These are phyloP conservation scores for Penicillium flavigenum DNA, from an alignment of 495 filamentous ascomycete species.

Conservation along the genomic window DNA sequence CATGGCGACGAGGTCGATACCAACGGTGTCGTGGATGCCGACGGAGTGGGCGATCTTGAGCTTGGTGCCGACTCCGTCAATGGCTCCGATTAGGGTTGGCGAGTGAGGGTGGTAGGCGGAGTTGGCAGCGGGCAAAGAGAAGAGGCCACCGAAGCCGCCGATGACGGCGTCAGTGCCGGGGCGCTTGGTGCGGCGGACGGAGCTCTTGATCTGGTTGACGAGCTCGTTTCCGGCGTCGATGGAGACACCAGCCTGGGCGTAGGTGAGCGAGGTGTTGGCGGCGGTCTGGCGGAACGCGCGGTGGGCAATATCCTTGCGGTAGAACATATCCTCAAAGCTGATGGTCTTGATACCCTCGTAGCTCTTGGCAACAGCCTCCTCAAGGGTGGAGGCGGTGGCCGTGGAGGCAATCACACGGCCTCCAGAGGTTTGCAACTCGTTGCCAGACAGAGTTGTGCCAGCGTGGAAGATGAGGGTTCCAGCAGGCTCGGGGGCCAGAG, in stretches of 20 bases:
- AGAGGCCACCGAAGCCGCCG: constrained; percentile 90
- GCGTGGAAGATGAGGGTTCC: constrained; percentile 85
- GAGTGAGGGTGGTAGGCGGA: constrained; percentile 63
- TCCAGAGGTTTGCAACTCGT: constrained; percentile 69
- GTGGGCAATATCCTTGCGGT: constrained; percentile 88
- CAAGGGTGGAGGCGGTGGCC: constrained; percentile 69
- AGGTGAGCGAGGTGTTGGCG: constrained; percentile 68
- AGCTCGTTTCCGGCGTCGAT: constrained; percentile 90
- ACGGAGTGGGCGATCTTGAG: constrained; percentile 89
- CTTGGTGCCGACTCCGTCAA: constrained; percentile 96
- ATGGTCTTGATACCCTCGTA: constrained; percentile 79
- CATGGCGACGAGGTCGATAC: constrained; percentile 97
- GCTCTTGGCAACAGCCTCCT: constrained; percentile 78
- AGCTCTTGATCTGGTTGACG: constrained; percentile 82
- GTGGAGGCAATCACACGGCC: constrained; percentile 91
- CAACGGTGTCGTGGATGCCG: constrained; percentile 86
- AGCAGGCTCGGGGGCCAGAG: constrained; percentile 45
- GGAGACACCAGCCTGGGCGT: constrained; percentile 88
- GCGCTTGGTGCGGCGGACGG: constrained; percentile 73
- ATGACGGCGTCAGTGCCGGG: constrained; percentile 88
- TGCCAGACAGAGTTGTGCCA: constrained; percentile 68
- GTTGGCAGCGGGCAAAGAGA: constrained; percentile 72
- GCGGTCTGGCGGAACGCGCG: constrained; percentile 48
- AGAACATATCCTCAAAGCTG: constrained; percentile 87
- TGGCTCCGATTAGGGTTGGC: constrained; percentile 82